A percentile compares a stretch with the other conserved stretches of the same genome.
Conservation (phyloP, 257 asterid species). For the Eustoma russellianum region DNA sequence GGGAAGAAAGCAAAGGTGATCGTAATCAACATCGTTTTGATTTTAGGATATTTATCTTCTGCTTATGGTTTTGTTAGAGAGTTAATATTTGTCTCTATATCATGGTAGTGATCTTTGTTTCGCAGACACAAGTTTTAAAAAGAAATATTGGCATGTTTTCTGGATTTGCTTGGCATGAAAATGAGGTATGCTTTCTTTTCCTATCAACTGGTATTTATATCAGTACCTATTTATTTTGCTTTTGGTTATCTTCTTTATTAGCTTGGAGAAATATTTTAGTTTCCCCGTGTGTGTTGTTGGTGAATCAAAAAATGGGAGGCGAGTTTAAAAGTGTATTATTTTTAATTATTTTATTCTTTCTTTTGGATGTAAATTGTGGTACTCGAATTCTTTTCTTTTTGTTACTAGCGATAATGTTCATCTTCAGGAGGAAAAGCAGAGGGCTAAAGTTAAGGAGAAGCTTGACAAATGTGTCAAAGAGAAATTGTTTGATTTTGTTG, state of each 20-base stretch:
- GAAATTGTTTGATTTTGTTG: conserved; percentile 75
- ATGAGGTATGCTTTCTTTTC: conserved; percentile 44
- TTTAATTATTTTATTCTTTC: too few relatives aligned
- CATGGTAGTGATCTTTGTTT: conserved; percentile 8
- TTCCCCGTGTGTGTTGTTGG: too few relatives aligned
- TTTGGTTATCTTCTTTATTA: too few relatives aligned
- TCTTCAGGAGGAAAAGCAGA: conserved; percentile 60
- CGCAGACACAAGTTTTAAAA: conserved; percentile 65
- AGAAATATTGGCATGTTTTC: conserved; percentile 84
- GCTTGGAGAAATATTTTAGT: too few relatives aligned
- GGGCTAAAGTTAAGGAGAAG: conserved; percentile 62
- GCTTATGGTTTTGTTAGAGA: background rate
- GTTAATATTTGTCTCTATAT: background rate
- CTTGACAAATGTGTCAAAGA: conserved; percentile 81
- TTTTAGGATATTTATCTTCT: background rate
- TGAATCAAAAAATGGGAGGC: too few relatives aligned
- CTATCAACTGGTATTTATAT: background rate
- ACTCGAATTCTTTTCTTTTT: too few relatives aligned
- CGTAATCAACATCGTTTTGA: background rate
- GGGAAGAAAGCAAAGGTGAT: conserved; percentile 80
- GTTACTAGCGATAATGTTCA: background rate
- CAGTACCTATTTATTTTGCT: too few relatives aligned
- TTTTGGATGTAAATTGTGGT: too few relatives aligned
- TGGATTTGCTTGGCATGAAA: conserved; percentile 81
- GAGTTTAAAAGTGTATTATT: too few relatives aligned